A percentile compares a stretch with the other conserved stretches of the same genome.
phyloP scores from a whole-genome alignment of 176 grass and related monocot genomes.

The Juncus inflexus region DNA sequence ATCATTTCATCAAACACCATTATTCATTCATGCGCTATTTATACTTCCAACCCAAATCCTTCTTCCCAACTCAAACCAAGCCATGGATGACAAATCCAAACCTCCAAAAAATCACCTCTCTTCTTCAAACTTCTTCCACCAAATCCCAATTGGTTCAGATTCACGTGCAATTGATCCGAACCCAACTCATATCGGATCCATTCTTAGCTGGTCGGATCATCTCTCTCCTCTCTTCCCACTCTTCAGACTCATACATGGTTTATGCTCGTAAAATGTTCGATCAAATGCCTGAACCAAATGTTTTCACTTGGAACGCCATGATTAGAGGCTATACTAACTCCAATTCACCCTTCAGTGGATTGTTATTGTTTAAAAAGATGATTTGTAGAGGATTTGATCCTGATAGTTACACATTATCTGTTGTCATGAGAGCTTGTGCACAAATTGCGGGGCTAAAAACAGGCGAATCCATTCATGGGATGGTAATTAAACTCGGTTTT shows the following conservation, averaged over 20 bases:
- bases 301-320: slow-evolving; percentile 68
- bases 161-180: slow-evolving; percentile 52
- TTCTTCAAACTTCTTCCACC: slow-evolving; percentile 44
- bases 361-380: slow-evolving; percentile 45
- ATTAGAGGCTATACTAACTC: slow-evolving; percentile 53
- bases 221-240: slow-evolving; percentile 35
- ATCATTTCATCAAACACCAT: background rate
- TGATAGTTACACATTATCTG: slow-evolving; percentile 56
- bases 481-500: slow-evolving; percentile 53
- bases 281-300: slow-evolving; percentile 32
- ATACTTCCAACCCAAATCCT: slow-evolving; percentile 51
- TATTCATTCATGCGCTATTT: slow-evolving; percentile 78
- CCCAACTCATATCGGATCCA: slow-evolving; percentile 36
- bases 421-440: slow-evolving; percentile 38
- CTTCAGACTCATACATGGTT: slow-evolving; percentile 21
- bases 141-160: slow-evolving; percentile 42
- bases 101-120: slow-evolving; percentile 29
- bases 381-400: slow-evolving; percentile 26
- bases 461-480: slow-evolving; percentile 38
- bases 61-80: slow-evolving; percentile 12
- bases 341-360: slow-evolving; percentile 38
- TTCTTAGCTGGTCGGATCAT: slow-evolving; percentile 45
- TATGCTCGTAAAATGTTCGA: slow-evolving; percentile 63
- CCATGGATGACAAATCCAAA: slow-evolving; percentile 18
- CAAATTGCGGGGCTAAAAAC: slow-evolving; percentile 7